Conservation (phyloP, 202 grass and related monocot genomes). For the Bolboschoenoplectus hybrid region DNA sequence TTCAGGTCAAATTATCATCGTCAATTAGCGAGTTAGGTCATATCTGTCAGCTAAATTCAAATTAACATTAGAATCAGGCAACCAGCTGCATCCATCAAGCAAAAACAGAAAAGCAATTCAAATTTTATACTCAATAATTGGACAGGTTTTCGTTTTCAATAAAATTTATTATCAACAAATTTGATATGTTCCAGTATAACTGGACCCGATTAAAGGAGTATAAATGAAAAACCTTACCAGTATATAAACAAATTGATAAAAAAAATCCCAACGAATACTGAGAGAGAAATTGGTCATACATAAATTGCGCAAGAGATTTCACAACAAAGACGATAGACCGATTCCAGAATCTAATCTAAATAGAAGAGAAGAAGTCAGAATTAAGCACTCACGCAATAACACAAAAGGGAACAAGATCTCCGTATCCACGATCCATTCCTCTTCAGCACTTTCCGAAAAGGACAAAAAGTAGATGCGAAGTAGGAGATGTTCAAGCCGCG, state of each 20-base stretch:
- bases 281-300: conserved; percentile 2
- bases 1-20: background rate
- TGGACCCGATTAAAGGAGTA: background rate
- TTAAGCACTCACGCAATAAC: conserved; percentile 19
- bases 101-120: background rate
- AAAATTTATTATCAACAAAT: background rate
- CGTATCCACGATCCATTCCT: conserved; percentile 15
- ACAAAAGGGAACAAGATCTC: conserved; percentile 9
- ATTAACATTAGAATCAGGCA: background rate
- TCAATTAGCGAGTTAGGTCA: background rate
- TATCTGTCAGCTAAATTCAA: background rate
- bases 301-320: background rate
- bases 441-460: conserved; percentile 24
- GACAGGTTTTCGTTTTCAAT: background rate
- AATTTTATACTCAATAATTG: background rate
- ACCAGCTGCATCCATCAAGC: background rate
- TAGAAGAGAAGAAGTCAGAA: conserved; percentile 15
- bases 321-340: background rate
- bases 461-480: background rate
- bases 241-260: background rate
- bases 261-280: background rate
- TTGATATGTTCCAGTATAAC: conserved; percentile 2
- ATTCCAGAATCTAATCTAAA: conserved; percentile 26
- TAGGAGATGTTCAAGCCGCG: background rate
- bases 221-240: background rate